Percentiles rank a stretch among this genome's conserved stretches.
phyloP scores from a whole-genome alignment of 345 rosid species.

The Viola odorata region DNA sequence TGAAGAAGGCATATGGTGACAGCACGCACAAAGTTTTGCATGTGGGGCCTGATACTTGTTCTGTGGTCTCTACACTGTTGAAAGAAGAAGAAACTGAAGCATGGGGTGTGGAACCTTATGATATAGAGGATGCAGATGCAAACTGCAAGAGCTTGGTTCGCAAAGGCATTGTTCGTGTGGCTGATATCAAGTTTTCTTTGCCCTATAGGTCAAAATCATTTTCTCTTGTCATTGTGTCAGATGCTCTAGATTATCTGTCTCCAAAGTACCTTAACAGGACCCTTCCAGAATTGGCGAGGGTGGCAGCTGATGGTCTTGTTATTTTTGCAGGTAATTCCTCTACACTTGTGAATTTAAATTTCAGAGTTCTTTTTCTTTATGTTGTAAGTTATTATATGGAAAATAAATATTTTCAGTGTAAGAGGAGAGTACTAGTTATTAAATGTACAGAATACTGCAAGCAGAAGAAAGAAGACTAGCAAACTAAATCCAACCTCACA shows the following conservation, averaged over 20 bases:
- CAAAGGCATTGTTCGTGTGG: slow-evolving; percentile 83
- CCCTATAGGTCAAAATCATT: slow-evolving; percentile 87
- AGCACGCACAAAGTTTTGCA: slow-evolving; percentile 88
- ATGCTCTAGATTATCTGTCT: slow-evolving; percentile 91
- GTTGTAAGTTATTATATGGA: too few relatives aligned
- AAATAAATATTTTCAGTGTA: too few relatives aligned
- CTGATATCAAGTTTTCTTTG: slow-evolving; percentile 86
- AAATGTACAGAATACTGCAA: too few relatives aligned
- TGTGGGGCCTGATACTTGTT: slow-evolving; percentile 92
- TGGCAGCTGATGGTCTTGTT: slow-evolving; percentile 74
- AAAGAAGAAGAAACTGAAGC: slow-evolving; percentile 93
- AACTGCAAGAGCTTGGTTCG: slow-evolving; percentile 74
- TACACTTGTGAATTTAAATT: too few relatives aligned
- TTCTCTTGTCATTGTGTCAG: slow-evolving; percentile 85
- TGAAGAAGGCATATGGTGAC: slow-evolving; percentile 83
- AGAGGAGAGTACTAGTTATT: too few relatives aligned
- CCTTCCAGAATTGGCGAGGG: slow-evolving; percentile 85
- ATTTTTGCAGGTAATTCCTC: slow-evolving; percentile 65
- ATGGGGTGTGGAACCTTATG: slow-evolving; percentile 98
- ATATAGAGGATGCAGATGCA: slow-evolving; percentile 82
- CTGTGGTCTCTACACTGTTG: slow-evolving; percentile 71
- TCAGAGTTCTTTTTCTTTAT: too few relatives aligned
- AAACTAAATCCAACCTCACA: too few relatives aligned
- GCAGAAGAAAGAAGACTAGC: too few relatives aligned
- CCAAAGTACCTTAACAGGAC: slow-evolving; percentile 91